A percentile compares a stretch with the other conserved stretches of the same genome.
These are phyloP conservation scores for Gracilaria gracilis DNA, from an alignment of 23 red algal species.

Conservation along the genomic window DNA sequence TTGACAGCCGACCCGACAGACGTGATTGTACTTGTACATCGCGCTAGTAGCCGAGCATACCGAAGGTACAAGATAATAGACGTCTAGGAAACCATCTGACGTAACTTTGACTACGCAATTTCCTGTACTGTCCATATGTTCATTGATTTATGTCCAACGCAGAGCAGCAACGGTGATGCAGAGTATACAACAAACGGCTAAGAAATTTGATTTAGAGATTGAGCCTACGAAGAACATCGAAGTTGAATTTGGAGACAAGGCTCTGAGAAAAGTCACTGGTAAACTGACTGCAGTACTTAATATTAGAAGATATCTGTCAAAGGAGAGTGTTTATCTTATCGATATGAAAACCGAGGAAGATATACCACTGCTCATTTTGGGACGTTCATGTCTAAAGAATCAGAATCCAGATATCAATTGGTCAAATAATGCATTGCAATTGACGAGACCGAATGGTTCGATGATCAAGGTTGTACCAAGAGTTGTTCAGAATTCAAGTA, in stretches of 20 bases:
- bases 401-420: slow-evolving; percentile 27
- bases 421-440: not conserved
- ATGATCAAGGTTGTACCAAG: no score
- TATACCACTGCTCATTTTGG: slow-evolving; percentile 12
- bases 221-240: not conserved
- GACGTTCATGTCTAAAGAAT: not conserved
- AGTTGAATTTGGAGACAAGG: slow-evolving; percentile 30
- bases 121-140: no score
- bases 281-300: not conserved
- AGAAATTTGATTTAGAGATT: not conserved
- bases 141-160: no score
- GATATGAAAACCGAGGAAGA: not conserved
- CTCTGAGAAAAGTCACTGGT: not conserved
- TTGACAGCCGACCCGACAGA: no score
- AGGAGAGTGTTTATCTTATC: not conserved
- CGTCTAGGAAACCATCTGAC: no score
- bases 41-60: no score
- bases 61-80: no score
- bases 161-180: no score
- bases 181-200: no score
- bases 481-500: not conserved
- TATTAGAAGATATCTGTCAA: not conserved
- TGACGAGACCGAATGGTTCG: no score
- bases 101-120: no score
- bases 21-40: no score